phyloP scores from a whole-genome alignment of 805 yeast species.

The Diddensiella caesifluorescens region DNA sequence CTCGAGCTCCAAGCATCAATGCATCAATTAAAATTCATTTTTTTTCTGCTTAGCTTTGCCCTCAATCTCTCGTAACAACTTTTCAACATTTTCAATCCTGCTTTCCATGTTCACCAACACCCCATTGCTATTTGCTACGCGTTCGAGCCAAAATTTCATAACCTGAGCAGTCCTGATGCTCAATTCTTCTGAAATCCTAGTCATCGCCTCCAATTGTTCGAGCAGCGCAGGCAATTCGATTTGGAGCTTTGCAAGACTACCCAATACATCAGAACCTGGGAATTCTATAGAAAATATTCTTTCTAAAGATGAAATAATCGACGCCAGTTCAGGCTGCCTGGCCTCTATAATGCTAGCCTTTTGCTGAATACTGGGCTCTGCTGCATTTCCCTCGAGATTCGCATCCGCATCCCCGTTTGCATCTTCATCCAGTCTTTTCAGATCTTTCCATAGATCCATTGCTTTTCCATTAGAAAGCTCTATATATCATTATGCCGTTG shows the following conservation, averaged over 20 bases:
- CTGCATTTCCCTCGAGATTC: background rate
- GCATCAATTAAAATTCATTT: background rate
- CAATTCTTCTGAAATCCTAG: slow-evolving; percentile 2
- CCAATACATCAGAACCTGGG: background rate
- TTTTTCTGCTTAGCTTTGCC: background rate
- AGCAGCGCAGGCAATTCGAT: background rate
- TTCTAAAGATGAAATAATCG: background rate
- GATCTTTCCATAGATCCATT: background rate
- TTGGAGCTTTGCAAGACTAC: background rate
- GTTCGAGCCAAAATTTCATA: background rate
- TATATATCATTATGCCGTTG: too few species aligned
- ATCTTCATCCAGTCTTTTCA: background rate
- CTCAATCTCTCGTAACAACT: slow-evolving; percentile 1
- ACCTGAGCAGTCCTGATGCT: slow-evolving; percentile 5
- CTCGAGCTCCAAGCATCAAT: too few species aligned
- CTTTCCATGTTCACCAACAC: slow-evolving; percentile 8
- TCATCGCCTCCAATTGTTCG: background rate
- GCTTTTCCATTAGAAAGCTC: background rate
- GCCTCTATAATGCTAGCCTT: background rate
- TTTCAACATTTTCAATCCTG: slow-evolving; percentile 2
- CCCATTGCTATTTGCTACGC: slow-evolving; percentile 3
- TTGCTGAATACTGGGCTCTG: background rate
- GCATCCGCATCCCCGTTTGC: too few species aligned
- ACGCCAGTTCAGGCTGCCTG: background rate
- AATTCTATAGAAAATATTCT: background rate